phyloP scores from a whole-genome alignment of 148 eudicot species.

The Rhododendron vialii region DNA sequence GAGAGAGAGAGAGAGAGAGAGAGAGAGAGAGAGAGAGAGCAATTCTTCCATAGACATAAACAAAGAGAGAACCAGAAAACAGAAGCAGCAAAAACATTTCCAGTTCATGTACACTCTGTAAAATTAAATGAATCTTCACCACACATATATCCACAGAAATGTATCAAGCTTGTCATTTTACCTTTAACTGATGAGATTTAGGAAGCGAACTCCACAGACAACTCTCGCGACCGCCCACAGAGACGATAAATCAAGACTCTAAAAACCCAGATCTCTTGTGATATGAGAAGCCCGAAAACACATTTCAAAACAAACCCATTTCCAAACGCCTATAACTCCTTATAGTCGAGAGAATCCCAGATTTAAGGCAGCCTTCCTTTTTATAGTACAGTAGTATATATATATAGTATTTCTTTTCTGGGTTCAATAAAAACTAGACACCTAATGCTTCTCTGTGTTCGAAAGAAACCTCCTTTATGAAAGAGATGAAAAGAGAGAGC shows the following conservation, averaged over 20 bases:
- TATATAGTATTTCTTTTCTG: constrained; percentile 7
- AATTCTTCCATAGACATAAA: neutral
- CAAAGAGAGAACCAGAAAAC: neutral
- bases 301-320: constrained; percentile 14
- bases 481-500: neutral
- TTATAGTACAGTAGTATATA: neutral
- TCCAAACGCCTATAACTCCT: constrained; percentile 3
- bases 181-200: constrained; percentile 10
- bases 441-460: constrained; percentile 1
- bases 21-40: neutral
- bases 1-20: neutral
- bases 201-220: neutral
- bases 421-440: neutral
- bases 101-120: neutral
- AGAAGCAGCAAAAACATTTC: neutral
- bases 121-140: neutral
- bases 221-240: neutral
- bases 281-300: constrained; percentile 1
- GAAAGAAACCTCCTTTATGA: neutral
- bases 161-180: neutral
- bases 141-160: neutral
- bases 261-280: constrained; percentile 19
- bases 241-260: neutral
- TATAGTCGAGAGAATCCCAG: constrained; percentile 9
- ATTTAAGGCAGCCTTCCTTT: neutral